Percentiles rank a stretch among this genome's conserved stretches.
phyloP scores from a whole-genome alignment of 768 basidiomycete genomes.

The Dentipellis fragilis region DNA sequence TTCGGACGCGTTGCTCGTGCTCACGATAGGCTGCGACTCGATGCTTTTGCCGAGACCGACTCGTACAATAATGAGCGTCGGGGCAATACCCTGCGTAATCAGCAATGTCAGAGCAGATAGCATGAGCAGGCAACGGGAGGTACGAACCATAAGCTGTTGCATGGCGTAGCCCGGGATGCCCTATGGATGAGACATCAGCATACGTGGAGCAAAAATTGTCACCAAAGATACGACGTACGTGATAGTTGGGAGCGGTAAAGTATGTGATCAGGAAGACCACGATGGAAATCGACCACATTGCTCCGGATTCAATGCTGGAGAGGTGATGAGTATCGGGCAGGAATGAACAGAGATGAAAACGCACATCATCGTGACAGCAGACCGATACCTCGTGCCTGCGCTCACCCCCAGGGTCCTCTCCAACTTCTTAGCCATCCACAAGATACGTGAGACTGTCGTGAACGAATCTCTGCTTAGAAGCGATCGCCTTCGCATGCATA shows the following conservation, averaged over 20 bases:
- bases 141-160: neutral
- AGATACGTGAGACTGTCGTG: neutral
- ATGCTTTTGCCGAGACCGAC: no score
- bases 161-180: neutral
- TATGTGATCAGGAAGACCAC: neutral
- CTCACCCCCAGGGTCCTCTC: neutral
- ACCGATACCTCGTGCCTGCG: neutral
- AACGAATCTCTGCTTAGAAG: neutral
- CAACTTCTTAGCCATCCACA: neutral
- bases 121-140: no score
- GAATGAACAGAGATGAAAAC: neutral
- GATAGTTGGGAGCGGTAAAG: neutral
- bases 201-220: neutral
- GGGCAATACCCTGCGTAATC: no score
- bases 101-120: no score
- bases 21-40: no score
- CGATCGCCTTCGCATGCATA: neutral
- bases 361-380: neutral
- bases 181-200: neutral
- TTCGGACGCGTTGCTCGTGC: no score
- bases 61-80: no score
- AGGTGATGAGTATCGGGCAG: neutral
- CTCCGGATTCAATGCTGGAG: neutral
- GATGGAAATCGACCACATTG: neutral
- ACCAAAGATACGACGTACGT: neutral